Base-by-base conservation (phyloP, 768 basidiomycete genomes). In the Lactifluus hygrophoroides region DNA sequence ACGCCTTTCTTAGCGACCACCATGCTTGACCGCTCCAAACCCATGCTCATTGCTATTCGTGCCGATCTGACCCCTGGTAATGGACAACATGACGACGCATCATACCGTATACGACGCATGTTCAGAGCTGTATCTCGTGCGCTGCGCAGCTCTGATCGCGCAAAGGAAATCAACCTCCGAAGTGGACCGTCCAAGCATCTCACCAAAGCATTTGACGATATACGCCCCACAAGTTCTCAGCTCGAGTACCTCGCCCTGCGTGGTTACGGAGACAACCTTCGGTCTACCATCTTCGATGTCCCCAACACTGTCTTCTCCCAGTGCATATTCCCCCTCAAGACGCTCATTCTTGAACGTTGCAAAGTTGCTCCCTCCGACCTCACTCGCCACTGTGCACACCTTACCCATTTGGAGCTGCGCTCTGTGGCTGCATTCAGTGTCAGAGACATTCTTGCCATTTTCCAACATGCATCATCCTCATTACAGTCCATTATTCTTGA, bases 11-110 rank as follows among this genome's bases (percentile, higher is more conserved):
- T 64, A n/a, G 54, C 63, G 27, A 57, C 56, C n/a, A 54, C 61
- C 5, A 64, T 64, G 63, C 53, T 64, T n/a, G 61, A 62, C 5
- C 63, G 63, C 21, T 64, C 63, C 45, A 57, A 62, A 50, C 56
- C 49, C 8, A 40, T 47, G 5, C 46, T 51, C 27, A 58, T 64
- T 46, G 32, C 49, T 17, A 55, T 64, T 49, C 63, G 60, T 14
- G 61, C 56, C 11, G 57, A 62, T 54, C 34, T 58, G 17, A 58
- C 60, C 1, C 61, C 55, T 27, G 60, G 55, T 1, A 28, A 44
- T 34, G 55, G 44, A 5, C 47, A 57, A 42, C 30, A 48, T 42
- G 57, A 62, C 7, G 51, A 53, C 40, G 4, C 48, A 0, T 48
- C 56, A 21, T 53, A 51, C 14, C 59, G 54, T 27, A 53, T 58